A percentile compares a stretch with the other conserved stretches of the same genome.
These are phyloP conservation scores for Macrolepiota dolichaula DNA, from an alignment of 768 basidiomycete species.

Conservation along the genomic window DNA sequence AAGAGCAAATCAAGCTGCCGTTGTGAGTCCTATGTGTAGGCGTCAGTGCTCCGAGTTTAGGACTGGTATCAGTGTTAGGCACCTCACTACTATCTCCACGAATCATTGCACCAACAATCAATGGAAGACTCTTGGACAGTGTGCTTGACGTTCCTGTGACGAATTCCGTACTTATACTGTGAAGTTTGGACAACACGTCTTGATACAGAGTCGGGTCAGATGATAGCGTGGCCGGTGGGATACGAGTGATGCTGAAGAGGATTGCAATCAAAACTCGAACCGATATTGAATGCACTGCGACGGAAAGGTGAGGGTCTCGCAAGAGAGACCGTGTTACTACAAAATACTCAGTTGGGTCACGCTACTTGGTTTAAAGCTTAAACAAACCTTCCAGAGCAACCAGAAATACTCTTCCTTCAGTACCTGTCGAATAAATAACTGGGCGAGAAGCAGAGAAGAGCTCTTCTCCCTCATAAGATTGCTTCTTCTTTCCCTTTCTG, in stretches of 20 bases:
- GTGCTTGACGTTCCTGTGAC: constrained; percentile 51
- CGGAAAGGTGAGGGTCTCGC: constrained; percentile 45
- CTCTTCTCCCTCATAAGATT: constrained; percentile 75
- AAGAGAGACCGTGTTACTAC: constrained; percentile 51
- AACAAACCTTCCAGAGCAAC: constrained; percentile 55
- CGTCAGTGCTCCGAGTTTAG: not conserved
- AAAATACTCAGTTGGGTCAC: constrained; percentile 5
- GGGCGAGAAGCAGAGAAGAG: constrained; percentile 50
- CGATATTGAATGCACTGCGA: constrained; percentile 55
- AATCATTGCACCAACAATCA: constrained; percentile 44
- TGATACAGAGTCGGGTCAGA: constrained; percentile 46
- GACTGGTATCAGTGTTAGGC: constrained; percentile 11
- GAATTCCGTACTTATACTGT: constrained; percentile 43
- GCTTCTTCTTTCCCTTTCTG: constrained; percentile 66
- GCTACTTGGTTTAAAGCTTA: not conserved
- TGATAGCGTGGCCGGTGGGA: constrained; percentile 53
- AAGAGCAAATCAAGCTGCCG: constrained; percentile 57
- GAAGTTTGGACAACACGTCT: constrained; percentile 42
- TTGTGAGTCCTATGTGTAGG: constrained; percentile 20
- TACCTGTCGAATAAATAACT: constrained; percentile 43
- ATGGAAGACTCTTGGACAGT: constrained; percentile 58
- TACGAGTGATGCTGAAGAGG: constrained; percentile 52
- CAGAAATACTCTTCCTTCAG: constrained; percentile 53
- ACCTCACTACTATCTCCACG: constrained; percentile 26
- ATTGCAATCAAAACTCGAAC: constrained; percentile 57